Evolutionary conservation across 1,139 yeast species (phyloP).

Genomic region (Protomyces gravidus): DNA sequence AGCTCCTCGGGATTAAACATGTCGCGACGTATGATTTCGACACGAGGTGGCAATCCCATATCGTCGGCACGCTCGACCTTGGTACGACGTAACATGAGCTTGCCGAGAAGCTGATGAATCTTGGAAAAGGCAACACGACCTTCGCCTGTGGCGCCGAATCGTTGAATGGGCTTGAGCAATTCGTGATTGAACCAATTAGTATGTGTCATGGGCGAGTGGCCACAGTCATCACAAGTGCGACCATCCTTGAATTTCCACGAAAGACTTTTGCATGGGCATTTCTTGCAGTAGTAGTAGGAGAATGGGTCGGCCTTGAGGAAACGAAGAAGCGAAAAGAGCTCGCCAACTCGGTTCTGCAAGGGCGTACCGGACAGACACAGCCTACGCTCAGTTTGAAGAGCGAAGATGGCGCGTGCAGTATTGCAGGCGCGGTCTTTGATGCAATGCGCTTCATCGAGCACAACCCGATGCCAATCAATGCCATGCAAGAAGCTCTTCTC

Average conservation of each 20-base stretch:
- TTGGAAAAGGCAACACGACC: constrained; percentile 56
- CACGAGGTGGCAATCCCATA: constrained; percentile 90
- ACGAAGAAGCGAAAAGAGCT: constrained; percentile 82
- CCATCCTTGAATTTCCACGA: constrained; percentile 82
- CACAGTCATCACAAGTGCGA: constrained; percentile 79
- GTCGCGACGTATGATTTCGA: constrained; percentile 81
- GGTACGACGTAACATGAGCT: constrained; percentile 87
- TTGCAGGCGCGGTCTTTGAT: constrained; percentile 91
- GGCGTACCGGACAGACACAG: constrained; percentile 97
- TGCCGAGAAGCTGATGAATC: constrained; percentile 65
- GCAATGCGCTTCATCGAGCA: constrained; percentile 94
- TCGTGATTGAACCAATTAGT: constrained; percentile 93
- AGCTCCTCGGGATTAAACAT: constrained; percentile 89
- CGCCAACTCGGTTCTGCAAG: constrained; percentile 91
- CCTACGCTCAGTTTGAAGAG: constrained; percentile 62
- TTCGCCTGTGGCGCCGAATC: constrained; percentile 71
- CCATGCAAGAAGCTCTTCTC: constrained; percentile 72
- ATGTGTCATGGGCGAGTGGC: constrained; percentile 90
- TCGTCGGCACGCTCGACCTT: constrained; percentile 96
- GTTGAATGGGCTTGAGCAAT: constrained; percentile 85
- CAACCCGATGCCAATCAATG: constrained; percentile 77
- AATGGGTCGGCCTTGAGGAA: constrained; percentile 81
- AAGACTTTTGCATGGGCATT: constrained; percentile 73
- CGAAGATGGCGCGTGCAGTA: constrained; percentile 86
- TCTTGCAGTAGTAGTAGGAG: constrained; percentile 81